These are phyloP conservation scores for Mycena rebaudengoi DNA, from an alignment of 768 basidiomycete genomes.

Conservation along the genomic window DNA sequence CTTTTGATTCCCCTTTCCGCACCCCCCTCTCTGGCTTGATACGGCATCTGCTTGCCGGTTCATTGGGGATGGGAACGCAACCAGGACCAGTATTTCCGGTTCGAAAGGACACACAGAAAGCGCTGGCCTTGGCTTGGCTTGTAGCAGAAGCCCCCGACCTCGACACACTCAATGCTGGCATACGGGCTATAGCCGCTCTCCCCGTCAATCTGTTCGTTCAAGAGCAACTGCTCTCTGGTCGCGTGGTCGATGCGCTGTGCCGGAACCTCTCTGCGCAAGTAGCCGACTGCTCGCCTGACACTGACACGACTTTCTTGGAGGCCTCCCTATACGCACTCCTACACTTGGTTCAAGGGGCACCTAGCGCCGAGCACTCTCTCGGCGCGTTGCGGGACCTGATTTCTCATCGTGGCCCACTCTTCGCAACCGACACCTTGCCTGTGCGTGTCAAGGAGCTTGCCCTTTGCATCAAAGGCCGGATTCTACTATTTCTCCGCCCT, in stretches of 20 bases:
- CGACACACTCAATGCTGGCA: background rate
- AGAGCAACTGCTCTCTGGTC: background rate
- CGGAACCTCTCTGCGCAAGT: background rate
- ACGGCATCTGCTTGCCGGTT: background rate
- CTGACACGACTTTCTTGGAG: background rate
- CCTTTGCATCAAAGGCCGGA: background rate
- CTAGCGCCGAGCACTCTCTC: background rate
- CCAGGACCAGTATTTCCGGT: background rate
- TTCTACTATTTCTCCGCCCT: background rate
- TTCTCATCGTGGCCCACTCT: background rate
- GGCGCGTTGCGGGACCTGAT: background rate
- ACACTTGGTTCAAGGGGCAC: background rate
- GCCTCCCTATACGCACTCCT: background rate
- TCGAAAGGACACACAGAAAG: background rate
- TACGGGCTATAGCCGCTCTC: background rate
- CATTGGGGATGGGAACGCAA: background rate
- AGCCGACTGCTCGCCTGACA: background rate
- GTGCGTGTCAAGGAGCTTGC: background rate
- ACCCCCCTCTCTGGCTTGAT: background rate
- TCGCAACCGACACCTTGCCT: background rate
- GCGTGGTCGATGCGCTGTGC: background rate
- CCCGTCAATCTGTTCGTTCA: background rate
- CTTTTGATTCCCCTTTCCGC: background rate
- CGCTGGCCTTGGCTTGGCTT: background rate
- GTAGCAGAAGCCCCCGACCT: background rate